Percentiles rank a stretch among this genome's conserved stretches.
These are phyloP conservation scores for Tulasnella sp. DNA, from an alignment of 768 basidiomycete species.

Conservation along the genomic window DNA sequence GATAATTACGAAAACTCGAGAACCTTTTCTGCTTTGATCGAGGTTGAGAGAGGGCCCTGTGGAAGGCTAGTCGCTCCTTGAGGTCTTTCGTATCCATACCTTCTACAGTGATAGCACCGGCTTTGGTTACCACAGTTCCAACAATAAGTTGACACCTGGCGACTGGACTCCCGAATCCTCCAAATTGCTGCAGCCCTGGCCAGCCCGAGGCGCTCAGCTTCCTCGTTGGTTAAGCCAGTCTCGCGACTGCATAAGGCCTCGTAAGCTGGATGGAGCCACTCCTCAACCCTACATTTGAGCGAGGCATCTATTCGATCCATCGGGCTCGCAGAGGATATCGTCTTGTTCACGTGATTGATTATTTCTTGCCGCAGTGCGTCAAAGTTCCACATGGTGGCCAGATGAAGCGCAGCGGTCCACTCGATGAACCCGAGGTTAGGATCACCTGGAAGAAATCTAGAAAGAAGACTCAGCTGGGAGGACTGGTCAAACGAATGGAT, in stretches of 20 bases:
- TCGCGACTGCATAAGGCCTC: neutral
- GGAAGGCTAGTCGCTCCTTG: no score
- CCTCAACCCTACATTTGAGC: neutral
- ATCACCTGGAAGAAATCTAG: neutral
- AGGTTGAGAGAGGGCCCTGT: no score
- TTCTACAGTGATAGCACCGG: no score
- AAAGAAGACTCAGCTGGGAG: no score
- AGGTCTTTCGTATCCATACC: no score
- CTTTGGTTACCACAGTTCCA: no score
- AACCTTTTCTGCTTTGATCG: no score
- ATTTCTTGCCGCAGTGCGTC: neutral
- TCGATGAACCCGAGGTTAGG: neutral
- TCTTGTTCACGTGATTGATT: neutral
- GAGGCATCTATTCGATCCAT: neutral
- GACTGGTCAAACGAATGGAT: no score
- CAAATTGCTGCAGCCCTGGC: neutral
- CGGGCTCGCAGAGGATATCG: neutral
- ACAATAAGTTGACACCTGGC: no score
- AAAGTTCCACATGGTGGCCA: slow-evolving; percentile 2
- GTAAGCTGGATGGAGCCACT: no score
- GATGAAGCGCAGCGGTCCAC: neutral
- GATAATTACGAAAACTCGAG: no score
- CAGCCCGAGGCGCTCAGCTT: neutral
- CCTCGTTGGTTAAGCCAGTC: neutral
- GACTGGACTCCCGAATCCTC: neutral